Conservation (phyloP, 345 rosid genomes). For the Camelina laxa region DNA sequence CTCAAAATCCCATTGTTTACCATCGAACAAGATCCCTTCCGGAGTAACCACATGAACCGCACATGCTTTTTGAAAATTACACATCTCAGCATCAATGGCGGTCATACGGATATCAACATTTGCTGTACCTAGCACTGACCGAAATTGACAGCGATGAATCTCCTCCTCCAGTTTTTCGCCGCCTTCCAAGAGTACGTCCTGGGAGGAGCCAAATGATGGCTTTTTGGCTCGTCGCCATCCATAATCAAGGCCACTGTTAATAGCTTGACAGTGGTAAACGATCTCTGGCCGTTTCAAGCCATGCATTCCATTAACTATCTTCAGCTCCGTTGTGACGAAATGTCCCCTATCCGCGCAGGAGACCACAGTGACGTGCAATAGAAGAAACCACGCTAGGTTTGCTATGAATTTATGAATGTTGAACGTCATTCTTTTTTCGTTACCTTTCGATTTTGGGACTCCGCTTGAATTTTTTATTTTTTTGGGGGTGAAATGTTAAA, state of each 20-base stretch:
- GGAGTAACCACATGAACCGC: slow-evolving; percentile 34
- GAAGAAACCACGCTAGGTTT: slow-evolving; percentile 38
- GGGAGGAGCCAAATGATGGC: slow-evolving; percentile 30
- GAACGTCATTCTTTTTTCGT: not conserved
- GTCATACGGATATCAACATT: slow-evolving; percentile 39
- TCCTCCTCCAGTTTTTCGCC: slow-evolving; percentile 39
- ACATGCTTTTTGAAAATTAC: slow-evolving; percentile 28
- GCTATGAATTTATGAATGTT: slow-evolving; percentile 10
- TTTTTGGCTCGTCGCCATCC: slow-evolving; percentile 41
- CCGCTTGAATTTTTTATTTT: not conserved
- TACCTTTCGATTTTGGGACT: not conserved
- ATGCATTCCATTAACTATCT: slow-evolving; percentile 36
- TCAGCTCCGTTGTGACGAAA: slow-evolving; percentile 39
- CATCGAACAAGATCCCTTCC: slow-evolving; percentile 38
- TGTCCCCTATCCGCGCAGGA: slow-evolving; percentile 26
- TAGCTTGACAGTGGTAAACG: slow-evolving; percentile 35
- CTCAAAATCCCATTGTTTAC: slow-evolving; percentile 41
- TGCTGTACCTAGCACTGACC: slow-evolving; percentile 39
- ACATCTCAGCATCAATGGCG: slow-evolving; percentile 39
- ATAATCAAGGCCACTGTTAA: slow-evolving; percentile 35
- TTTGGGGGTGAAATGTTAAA: not conserved
- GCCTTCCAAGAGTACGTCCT: slow-evolving; percentile 38
- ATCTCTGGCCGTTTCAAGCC: slow-evolving; percentile 41
- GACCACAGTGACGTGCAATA: slow-evolving; percentile 13
- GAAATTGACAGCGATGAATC: slow-evolving; percentile 44